Conservation (phyloP, 352 stramenopile genomes). For the Elongisporangium prolatum region DNA sequence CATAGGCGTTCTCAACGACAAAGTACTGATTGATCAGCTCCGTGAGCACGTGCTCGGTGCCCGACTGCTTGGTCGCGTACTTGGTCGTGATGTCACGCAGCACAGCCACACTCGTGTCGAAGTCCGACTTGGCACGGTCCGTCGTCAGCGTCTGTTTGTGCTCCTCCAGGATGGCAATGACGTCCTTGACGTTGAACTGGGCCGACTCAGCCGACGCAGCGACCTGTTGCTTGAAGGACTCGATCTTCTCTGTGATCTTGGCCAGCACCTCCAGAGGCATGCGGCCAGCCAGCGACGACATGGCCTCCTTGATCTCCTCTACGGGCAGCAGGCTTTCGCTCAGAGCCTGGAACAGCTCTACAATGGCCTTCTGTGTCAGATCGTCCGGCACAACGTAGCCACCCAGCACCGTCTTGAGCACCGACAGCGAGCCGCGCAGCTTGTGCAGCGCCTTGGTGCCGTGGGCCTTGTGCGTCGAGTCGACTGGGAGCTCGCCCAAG, state of each 20-base stretch:
- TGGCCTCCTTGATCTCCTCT: conserved; percentile 95
- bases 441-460: conserved; percentile 59
- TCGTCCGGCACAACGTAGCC: conserved; percentile 90
- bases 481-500: conserved; percentile 65
- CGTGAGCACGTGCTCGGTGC: conserved; percentile 53
- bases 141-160: conserved; percentile 53
- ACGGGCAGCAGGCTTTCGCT: conserved; percentile 74
- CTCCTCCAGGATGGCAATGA: conserved; percentile 57
- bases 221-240: conserved; percentile 61
- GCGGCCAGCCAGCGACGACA: conserved; percentile 95
- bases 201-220: conserved; percentile 16
- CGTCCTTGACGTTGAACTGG: conserved; percentile 50
- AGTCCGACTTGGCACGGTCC: conserved; percentile 56
- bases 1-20: conserved; percentile 69
- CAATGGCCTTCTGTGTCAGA: conserved; percentile 82
- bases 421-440: conserved; percentile 66
- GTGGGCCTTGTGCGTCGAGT: conserved; percentile 22
- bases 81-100: conserved; percentile 74
- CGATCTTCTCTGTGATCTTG: conserved; percentile 81
- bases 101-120: conserved; percentile 57
- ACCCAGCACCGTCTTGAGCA: conserved; percentile 91
- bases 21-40: conserved; percentile 84
- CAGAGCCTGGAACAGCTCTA: conserved; percentile 77
- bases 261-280: conserved; percentile 93
- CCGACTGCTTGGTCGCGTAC: conserved; percentile 60